These are phyloP conservation scores for Lenzites betulinus DNA, from an alignment of 768 basidiomycete species.

Conservation along the genomic window DNA sequence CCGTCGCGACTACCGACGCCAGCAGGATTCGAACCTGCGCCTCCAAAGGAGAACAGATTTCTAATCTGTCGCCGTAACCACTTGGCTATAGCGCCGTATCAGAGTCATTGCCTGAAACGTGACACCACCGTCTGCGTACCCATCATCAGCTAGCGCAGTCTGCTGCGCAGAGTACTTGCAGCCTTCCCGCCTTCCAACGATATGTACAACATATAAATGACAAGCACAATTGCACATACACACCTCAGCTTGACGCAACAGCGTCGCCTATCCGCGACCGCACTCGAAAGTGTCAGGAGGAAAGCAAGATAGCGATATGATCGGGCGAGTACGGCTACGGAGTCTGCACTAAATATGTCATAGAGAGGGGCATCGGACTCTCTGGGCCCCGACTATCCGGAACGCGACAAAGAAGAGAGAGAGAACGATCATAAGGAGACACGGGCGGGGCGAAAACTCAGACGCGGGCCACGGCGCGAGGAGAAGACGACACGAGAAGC, in stretches of 20 bases:
- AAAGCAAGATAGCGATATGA: conserved; percentile 42
- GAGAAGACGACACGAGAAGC: not conserved
- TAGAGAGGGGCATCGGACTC: conserved; percentile 8
- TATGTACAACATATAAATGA: too few relatives aligned
- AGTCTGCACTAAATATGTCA: conserved; percentile 9
- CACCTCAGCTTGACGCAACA: too few relatives aligned
- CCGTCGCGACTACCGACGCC: conserved; percentile 33
- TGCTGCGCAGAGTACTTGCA: too few relatives aligned
- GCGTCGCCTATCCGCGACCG: too few relatives aligned
- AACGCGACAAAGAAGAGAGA: not conserved
- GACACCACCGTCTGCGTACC: too few relatives aligned
- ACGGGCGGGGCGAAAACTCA: not conserved
- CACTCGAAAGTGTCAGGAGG: too few relatives aligned
- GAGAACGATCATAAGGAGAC: not conserved
- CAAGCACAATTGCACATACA: too few relatives aligned
- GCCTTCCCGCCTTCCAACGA: too few relatives aligned
- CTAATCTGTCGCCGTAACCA: conserved; percentile 81
- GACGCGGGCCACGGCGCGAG: not conserved
- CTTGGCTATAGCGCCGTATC: conserved; percentile 73
- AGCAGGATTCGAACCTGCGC: conserved; percentile 50
- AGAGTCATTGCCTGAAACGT: too few relatives aligned
- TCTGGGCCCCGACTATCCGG: conserved; percentile 5
- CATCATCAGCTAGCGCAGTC: too few relatives aligned
- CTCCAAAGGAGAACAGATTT: conserved; percentile 43
- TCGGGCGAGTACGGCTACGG: conserved; percentile 9